Percentiles rank a stretch among this genome's conserved stretches.
Conservation (phyloP, 805 yeast species). For the Yamadazyma philogaea region DNA sequence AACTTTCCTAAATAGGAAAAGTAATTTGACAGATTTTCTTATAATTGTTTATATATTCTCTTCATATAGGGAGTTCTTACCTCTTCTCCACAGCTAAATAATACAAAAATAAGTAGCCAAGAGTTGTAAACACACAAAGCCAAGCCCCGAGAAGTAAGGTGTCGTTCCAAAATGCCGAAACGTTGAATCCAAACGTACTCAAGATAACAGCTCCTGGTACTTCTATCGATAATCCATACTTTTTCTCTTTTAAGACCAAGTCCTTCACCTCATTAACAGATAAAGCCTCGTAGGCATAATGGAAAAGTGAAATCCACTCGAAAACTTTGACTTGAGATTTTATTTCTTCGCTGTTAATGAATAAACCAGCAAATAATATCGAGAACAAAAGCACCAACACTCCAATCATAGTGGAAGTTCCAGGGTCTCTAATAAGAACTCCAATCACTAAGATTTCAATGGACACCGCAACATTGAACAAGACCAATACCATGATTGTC, state of each 20-base stretch:
- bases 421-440: conserved; percentile 80
- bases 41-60: not conserved
- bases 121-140: conserved; percentile 52
- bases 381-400: conserved; percentile 82
- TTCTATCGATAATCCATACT: conserved; percentile 89
- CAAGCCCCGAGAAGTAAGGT: conserved; percentile 56
- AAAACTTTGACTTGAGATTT: conserved; percentile 59
- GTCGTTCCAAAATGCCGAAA: conserved; percentile 70
- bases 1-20: conserved; percentile 7
- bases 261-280: conserved; percentile 90
- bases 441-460: conserved; percentile 85
- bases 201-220: conserved; percentile 97
- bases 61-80: conserved; percentile 22
- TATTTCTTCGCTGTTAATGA: conserved; percentile 72
- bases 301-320: conserved; percentile 86
- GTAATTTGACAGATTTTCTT: not conserved
- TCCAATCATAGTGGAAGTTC: conserved; percentile 87
- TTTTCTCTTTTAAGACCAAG: conserved; percentile 77
- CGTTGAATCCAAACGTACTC: conserved; percentile 92
- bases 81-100: conserved; percentile 72
- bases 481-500: conserved; percentile 63
- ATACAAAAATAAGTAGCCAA: conserved; percentile 77
- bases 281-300: conserved; percentile 92
- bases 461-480: conserved; percentile 86
- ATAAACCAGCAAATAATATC: conserved; percentile 87